Conservation (phyloP, 1,139 yeast species). For the Blastobotrys arbuscula region DNA sequence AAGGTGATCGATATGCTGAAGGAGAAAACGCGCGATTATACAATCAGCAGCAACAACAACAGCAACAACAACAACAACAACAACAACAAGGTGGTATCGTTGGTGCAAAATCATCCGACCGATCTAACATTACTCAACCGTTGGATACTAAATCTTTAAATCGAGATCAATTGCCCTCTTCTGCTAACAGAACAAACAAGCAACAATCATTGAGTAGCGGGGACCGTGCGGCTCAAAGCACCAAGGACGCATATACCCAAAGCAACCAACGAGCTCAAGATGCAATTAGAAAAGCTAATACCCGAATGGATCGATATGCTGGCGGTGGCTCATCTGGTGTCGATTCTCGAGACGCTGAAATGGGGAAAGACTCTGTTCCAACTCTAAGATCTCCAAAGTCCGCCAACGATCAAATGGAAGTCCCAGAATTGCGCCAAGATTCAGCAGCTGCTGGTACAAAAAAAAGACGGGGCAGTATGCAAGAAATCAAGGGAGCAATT, state of each 20-base stretch:
- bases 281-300: conserved; percentile 1
- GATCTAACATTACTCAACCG: neutral
- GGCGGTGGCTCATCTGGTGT: neutral
- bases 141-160: neutral
- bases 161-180: neutral
- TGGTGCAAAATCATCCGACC: neutral
- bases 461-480: neutral
- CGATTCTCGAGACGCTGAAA: neutral
- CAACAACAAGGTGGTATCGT: neutral
- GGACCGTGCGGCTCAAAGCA: neutral
- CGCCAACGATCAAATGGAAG: conserved; percentile 1
- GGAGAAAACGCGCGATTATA: conserved; percentile 2
- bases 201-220: neutral
- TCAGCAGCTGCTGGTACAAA: neutral
- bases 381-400: neutral
- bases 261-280: conserved; percentile 1
- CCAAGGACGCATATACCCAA: neutral
- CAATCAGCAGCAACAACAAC: neutral
- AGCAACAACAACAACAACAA: neutral
- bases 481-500: conserved; percentile 5
- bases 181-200: neutral
- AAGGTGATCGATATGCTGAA: conserved; percentile 3
- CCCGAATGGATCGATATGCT: neutral
- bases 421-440: neutral
- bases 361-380: neutral